Evolutionary conservation across 2,329 filamentous ascomycete genomes (phyloP).

Genomic region (Penicillium paneum): DNA sequence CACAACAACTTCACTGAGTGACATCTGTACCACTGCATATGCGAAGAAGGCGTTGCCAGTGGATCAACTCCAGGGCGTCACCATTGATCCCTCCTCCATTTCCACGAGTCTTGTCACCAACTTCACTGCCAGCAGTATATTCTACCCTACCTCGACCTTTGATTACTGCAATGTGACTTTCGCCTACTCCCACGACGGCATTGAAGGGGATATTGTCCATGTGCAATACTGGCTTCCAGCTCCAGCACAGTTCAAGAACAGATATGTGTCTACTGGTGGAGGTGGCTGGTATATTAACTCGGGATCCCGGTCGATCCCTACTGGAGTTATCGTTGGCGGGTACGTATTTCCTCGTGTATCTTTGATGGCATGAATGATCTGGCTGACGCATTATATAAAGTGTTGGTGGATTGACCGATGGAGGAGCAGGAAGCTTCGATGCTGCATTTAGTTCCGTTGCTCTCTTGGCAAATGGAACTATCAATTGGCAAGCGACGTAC

Average conservation of each 20-base stretch:
- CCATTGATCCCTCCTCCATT: background rate
- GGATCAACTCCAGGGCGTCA: background rate
- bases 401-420: constrained; percentile 50
- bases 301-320: constrained; percentile 30
- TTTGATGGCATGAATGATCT: background rate
- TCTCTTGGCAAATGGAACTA: constrained; percentile 41
- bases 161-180: constrained; percentile 48
- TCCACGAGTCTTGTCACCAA: background rate
- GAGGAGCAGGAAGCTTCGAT: constrained; percentile 50
- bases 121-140: background rate
- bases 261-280: constrained; percentile 49
- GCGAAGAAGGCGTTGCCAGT: background rate
- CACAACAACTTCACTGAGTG: background rate
- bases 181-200: constrained; percentile 46
- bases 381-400: constrained; percentile 22
- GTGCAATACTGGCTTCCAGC: constrained; percentile 45
- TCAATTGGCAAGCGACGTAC: constrained; percentile 51
- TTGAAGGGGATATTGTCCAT: constrained; percentile 33
- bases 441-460: constrained; percentile 39
- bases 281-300: constrained; percentile 48
- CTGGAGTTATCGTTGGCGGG: constrained; percentile 33
- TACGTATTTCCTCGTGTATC: background rate
- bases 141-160: background rate
- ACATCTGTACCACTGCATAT: background rate
- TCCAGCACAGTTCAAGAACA: constrained; percentile 45